These are phyloP conservation scores for Globisporangium sylvaticum DNA, from an alignment of 352 stramenopile species.

Conservation along the genomic window DNA sequence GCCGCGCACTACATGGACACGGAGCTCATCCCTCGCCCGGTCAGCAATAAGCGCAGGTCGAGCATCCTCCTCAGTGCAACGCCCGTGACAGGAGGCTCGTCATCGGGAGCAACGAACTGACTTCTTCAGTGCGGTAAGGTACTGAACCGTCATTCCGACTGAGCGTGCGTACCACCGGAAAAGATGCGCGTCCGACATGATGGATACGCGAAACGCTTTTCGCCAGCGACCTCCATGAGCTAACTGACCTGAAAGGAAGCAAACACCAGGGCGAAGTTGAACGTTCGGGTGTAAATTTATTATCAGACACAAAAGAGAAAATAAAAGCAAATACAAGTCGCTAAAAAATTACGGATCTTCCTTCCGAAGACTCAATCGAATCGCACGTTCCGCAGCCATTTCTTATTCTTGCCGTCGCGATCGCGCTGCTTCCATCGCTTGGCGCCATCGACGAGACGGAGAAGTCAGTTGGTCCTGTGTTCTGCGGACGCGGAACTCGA, in stretches of 20 bases:
- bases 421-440: conserved; percentile 23
- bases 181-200: neutral
- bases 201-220: neutral
- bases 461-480: neutral
- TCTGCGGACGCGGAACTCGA: neutral
- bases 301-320: conserved; percentile 61
- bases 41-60: conserved; percentile 2
- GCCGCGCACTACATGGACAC: conserved; percentile 52
- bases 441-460: neutral
- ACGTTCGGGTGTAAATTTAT: conserved; percentile 37
- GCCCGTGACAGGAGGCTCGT: neutral
- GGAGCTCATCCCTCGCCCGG: conserved; percentile 47
- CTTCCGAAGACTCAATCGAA: conserved; percentile 15
- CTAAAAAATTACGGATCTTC: conserved; percentile 25
- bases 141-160: neutral
- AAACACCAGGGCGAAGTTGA: neutral
- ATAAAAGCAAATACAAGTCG: conserved; percentile 43
- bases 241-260: neutral
- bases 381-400: conserved; percentile 11
- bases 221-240: neutral
- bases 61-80: conserved; percentile 4
- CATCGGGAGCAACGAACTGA: neutral
- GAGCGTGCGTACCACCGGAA: neutral
- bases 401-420: conserved; percentile 12
- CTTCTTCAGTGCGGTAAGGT: neutral